Evolutionary conservation across 768 basidiomycete species (phyloP).

Genomic region (Termitomyces sp.): DNA sequence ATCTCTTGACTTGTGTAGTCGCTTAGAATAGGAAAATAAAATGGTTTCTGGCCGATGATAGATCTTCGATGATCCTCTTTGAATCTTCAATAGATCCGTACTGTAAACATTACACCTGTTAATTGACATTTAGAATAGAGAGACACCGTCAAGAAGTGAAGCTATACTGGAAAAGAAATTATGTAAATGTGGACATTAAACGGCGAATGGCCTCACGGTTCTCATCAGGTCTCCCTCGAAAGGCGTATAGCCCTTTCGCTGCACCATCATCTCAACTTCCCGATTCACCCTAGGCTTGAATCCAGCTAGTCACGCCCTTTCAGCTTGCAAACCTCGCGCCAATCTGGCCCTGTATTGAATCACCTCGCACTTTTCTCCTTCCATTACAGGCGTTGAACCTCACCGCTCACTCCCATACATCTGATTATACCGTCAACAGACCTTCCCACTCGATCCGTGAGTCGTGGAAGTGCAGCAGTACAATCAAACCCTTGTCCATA

Average conservation of each 20-base stretch:
- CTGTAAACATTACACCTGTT: too few relatives aligned
- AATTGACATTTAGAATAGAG: neutral
- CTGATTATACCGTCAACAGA: neutral
- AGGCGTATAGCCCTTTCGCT: conserved; percentile 17
- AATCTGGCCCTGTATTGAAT: neutral
- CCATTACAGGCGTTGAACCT: conserved; percentile 10
- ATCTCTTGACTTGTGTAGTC: neutral
- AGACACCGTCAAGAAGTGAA: neutral
- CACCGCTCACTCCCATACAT: conserved; percentile 12
- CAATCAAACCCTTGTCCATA: neutral
- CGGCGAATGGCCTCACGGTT: conserved; percentile 3
- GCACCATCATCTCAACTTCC: conserved; percentile 24
- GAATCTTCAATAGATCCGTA: neutral
- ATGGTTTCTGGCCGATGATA: neutral
- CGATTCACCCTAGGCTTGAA: conserved; percentile 14
- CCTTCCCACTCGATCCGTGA: neutral
- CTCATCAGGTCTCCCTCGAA: conserved; percentile 15
- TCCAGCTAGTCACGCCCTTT: neutral
- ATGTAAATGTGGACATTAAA: neutral
- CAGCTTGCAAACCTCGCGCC: neutral
- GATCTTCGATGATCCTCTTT: neutral
- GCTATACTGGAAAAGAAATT: neutral
- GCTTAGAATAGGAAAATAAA: neutral
- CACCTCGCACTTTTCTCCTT: neutral
- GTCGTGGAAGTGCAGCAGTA: neutral